Evolutionary conservation across 164 flowering plant genomes (phyloP), one percentile per base, ranked within the genome.

Genomic region (Dillenia turbinata): DNA sequence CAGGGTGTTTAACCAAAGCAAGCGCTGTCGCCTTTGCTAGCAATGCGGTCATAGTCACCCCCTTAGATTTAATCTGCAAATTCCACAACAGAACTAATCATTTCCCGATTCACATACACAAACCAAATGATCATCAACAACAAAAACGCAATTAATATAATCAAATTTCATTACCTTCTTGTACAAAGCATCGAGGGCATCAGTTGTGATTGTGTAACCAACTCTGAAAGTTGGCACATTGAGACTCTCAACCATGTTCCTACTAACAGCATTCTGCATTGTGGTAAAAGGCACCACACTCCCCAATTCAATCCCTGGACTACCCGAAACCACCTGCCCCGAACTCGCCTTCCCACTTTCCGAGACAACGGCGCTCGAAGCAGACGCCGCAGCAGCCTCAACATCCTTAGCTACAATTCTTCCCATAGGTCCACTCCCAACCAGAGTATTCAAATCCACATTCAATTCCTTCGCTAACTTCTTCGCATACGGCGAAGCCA

Each of bases 21-120:
- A 94, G 90, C 3, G 99, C 97, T 0, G 97, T 87, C 0, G 99
- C 97, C 85, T 94, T 94, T 60, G 96, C 99, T 45, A 94, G 83
- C 81, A 94, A 70, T 54, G 99, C 97, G 19, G 97, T 86, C 99
- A 94, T 94, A 1, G 97, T 94, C 51, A 94, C 99, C 50, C 99
- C 99, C 83, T 94, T 94, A 2, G 90, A 82, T 71, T 92, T 94
- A 24, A 94, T 79, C 96, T 94, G 67, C 7, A 63, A 44, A 44
- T 47, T 52, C 33, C 15, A 54, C 54, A 54, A 22, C n/a, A 44
- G 33, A 63, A 59, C 22, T 12, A 52, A 50, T 17, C 54, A 17
- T 5, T 26, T 7, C 6, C 40, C 40, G 7, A 33, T 33, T 33
- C 40, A 33, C 40, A 26, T 26, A 26, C 40, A 26, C 40, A 49